Evolutionary conservation across 495 filamentous ascomycete genomes (phyloP), one percentile per base, ranked within the genome.

Genomic region (Neurospora sp.): DNA sequence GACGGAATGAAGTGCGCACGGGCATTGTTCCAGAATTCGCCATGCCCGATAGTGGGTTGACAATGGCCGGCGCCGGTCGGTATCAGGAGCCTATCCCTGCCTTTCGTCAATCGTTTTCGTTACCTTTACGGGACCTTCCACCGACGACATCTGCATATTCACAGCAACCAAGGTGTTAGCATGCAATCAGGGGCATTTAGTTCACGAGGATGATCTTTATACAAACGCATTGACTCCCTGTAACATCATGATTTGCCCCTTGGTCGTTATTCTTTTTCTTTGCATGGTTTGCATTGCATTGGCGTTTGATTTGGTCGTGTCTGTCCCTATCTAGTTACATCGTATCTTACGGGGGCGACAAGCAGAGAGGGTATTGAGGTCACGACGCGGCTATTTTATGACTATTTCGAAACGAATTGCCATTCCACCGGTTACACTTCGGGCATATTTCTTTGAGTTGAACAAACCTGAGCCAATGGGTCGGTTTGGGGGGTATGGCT

Each of bases 21-120:
- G 96, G 96, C 19, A 87, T 93, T 36, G 87, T 99, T 13, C 96
- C 96, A 15, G 95, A 97, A 69, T 89, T 85, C 72, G 75, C 78
- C 43, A 75, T 78, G 73, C 72, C 69, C 31, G 39, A 73, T n/a
- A 45, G 66, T 19, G 77, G 73, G 24, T 31, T 66, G 54, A 66
- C 54, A 66, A 66, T 66, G 54, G 28, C 54, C 17, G 54, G 54
- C 34, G 28, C 13, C 10, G 54, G 54, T 28, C 54, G 54, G 54
- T 66, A 66, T 66, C 54, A 66, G 28, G 54, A 66, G 54, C 24
- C 54, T 34, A 66, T 66, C 3, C 54, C 54, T 9, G 54, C 28
- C 54, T 34, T 66, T 66, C 54, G 54, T 66, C 54, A 66, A 36
- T 66, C 54, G 28, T 66, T 66, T 66, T 66, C 54, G 28, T 66